These are phyloP conservation scores for Neoboletus brunneissimus DNA, from an alignment of 768 basidiomycete species.

Conservation along the genomic window DNA sequence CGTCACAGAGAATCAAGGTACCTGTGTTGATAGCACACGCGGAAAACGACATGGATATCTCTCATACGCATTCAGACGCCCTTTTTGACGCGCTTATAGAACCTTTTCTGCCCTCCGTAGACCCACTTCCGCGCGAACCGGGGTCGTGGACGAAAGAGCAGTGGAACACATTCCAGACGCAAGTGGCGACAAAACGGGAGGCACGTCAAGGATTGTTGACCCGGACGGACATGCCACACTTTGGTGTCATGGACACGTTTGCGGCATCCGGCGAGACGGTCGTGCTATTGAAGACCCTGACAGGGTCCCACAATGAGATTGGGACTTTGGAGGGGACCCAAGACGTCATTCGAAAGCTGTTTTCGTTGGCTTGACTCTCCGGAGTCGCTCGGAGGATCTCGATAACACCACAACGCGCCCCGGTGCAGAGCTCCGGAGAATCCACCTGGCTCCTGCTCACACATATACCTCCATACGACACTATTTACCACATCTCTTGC, in stretches of 20 bases:
- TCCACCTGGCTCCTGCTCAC: not conserved
- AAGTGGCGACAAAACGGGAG: slow-evolving; percentile 39
- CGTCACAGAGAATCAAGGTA: slow-evolving; percentile 55
- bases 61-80: slow-evolving; percentile 59
- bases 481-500: not conserved
- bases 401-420: not conserved
- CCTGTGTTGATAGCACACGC: slow-evolving; percentile 75
- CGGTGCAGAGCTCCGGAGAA: not conserved
- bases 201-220: slow-evolving; percentile 45
- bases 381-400: not conserved
- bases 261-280: slow-evolving; percentile 43
- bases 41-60: slow-evolving; percentile 71
- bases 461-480: not conserved
- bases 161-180: slow-evolving; percentile 43
- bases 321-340: slow-evolving; percentile 67
- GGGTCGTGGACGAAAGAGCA: slow-evolving; percentile 36
- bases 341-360: slow-evolving; percentile 45
- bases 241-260: slow-evolving; percentile 58
- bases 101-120: slow-evolving; percentile 53
- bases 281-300: slow-evolving; percentile 53
- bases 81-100: slow-evolving; percentile 70
- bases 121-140: slow-evolving; percentile 34
- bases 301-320: slow-evolving; percentile 58
- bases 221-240: slow-evolving; percentile 42
- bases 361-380: slow-evolving; percentile 18